These are phyloP conservation scores for Geoglossum glabrum DNA, from an alignment of 495 filamentous ascomycete species.

Conservation along the genomic window DNA sequence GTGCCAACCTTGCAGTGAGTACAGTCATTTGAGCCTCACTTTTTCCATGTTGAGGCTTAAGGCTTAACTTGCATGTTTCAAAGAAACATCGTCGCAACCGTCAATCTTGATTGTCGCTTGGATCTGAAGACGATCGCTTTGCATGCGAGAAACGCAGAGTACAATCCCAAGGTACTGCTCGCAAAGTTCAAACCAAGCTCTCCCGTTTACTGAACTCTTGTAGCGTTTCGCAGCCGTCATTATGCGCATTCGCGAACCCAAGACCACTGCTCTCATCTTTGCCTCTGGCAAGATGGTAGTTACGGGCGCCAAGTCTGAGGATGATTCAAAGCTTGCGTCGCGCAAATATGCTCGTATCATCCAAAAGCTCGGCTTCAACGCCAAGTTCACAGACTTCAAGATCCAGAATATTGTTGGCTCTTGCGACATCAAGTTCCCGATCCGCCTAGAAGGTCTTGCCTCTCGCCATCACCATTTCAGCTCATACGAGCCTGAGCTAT, in stretches of 20 bases:
- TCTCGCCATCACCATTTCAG: slow-evolving; percentile 97
- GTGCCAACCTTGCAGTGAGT: slow-evolving; percentile 98
- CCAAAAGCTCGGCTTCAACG: slow-evolving; percentile 98
- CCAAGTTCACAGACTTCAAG: slow-evolving; percentile 99
- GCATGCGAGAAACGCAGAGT: slow-evolving; percentile 96
- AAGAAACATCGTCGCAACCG: slow-evolving; percentile 99
- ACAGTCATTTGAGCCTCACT: slow-evolving; percentile 32
- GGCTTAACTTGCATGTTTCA: slow-evolving; percentile 40
- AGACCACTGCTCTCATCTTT: slow-evolving; percentile 96
- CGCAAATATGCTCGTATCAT: slow-evolving; percentile 98
- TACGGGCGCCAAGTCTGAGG: slow-evolving; percentile 94
- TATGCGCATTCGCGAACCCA: slow-evolving; percentile 98
- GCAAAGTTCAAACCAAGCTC: slow-evolving; percentile 1
- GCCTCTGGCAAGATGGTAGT: slow-evolving; percentile 99
- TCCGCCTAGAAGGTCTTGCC: slow-evolving; percentile 86
- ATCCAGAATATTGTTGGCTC: slow-evolving; percentile 99
- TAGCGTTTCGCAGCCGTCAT: slow-evolving; percentile 99
- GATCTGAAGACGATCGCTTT: slow-evolving; percentile 98
- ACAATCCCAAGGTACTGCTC: slow-evolving; percentile 71
- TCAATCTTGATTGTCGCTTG: slow-evolving; percentile 94
- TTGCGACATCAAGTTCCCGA: slow-evolving; percentile 98
- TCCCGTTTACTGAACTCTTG: slow-evolving; percentile 11
- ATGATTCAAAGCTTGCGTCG: slow-evolving; percentile 89
- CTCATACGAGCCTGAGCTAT: slow-evolving; percentile 95
- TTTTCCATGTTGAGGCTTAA: slow-evolving; percentile 20